phyloP scores from a whole-genome alignment of 2,329 filamentous ascomycete genomes.

The Curvularia eragrostidis region DNA sequence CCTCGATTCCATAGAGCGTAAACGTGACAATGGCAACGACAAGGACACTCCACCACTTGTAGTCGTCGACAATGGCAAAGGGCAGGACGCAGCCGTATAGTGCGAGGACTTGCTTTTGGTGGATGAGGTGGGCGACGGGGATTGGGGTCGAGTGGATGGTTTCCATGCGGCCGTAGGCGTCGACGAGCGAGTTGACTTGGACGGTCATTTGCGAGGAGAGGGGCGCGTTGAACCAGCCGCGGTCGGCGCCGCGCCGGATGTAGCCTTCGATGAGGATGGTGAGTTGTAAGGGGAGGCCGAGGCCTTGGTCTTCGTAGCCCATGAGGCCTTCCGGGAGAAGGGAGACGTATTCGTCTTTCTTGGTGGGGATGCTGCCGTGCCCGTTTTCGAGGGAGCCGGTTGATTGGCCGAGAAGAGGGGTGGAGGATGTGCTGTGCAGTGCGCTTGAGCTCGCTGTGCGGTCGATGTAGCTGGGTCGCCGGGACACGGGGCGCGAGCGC shows the following conservation, averaged over 20 bases:
- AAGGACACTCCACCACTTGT: conserved; percentile 67
- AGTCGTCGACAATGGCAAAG: conserved; percentile 68
- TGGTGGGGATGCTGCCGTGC: conserved; percentile 41
- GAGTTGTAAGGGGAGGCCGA: conserved; percentile 67
- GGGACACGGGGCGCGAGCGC: conserved; percentile 24
- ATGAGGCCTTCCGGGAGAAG: conserved; percentile 59
- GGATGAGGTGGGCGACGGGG: conserved; percentile 70
- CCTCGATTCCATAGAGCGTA: conserved; percentile 69
- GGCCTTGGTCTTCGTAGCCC: conserved; percentile 63
- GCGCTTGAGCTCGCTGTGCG: conserved; percentile 14
- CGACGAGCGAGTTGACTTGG: conserved; percentile 63
- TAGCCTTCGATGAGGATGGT: conserved; percentile 66
- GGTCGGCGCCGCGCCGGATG: conserved; percentile 62
- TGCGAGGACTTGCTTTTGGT: conserved; percentile 68
- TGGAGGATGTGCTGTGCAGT: conserved; percentile 21
- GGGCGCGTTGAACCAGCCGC: conserved; percentile 67
- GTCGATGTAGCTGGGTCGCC: conserved; percentile 41
- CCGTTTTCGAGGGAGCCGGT: conserved; percentile 31
- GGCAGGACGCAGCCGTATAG: conserved; percentile 67
- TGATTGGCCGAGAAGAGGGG: conserved; percentile 29
- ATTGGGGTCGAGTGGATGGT: conserved; percentile 70
- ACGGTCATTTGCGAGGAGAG: conserved; percentile 64
- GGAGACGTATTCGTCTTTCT: conserved; percentile 58
- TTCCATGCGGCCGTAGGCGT: conserved; percentile 69
- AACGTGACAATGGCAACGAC: conserved; percentile 67